Evolutionary conservation across 208 protist genomes (phyloP).

Genomic region (Trypanosoma conorhini): DNA sequence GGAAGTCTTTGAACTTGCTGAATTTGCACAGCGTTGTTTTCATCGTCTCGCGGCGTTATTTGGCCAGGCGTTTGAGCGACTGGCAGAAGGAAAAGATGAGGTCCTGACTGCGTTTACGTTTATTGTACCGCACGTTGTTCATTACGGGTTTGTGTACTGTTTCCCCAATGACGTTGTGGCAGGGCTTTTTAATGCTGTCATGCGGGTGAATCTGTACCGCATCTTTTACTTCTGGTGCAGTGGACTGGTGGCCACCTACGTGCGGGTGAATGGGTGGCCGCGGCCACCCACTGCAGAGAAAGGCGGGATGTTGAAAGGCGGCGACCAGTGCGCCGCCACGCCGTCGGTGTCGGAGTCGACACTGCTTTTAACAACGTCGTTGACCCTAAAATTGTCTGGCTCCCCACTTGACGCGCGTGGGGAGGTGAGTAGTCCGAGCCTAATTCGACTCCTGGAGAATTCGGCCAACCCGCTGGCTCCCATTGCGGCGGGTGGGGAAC

Average conservation of each 20-base stretch:
- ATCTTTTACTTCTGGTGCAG: constrained; percentile 80
- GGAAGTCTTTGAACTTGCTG: constrained; percentile 41
- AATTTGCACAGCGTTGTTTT: constrained; percentile 38
- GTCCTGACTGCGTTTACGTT: constrained; percentile 53
- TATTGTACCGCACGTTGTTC: constrained; percentile 51
- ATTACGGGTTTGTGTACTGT: constrained; percentile 63
- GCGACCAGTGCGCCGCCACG: not conserved
- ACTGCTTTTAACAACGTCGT: not conserved
- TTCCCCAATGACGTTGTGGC: constrained; percentile 86
- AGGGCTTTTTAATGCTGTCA: constrained; percentile 59
- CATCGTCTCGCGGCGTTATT: constrained; percentile 39
- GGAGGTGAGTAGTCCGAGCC: not conserved
- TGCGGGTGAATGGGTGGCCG: constrained; percentile 63
- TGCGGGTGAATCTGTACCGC: constrained; percentile 70
- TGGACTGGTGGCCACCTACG: constrained; percentile 65
- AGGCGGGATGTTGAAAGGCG: not conserved
- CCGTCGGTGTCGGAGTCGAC: not conserved
- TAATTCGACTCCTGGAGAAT: not conserved
- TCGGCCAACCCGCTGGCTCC: not conserved
- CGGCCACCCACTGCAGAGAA: constrained; percentile 15
- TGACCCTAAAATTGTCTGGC: not conserved
- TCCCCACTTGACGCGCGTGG: not conserved
- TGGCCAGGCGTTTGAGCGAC: constrained; percentile 36
- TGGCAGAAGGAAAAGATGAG: constrained; percentile 47
- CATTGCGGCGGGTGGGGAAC: not conserved